phyloP scores from a whole-genome alignment of 257 asterid genomes.

The Solanum bulbocastanum region DNA sequence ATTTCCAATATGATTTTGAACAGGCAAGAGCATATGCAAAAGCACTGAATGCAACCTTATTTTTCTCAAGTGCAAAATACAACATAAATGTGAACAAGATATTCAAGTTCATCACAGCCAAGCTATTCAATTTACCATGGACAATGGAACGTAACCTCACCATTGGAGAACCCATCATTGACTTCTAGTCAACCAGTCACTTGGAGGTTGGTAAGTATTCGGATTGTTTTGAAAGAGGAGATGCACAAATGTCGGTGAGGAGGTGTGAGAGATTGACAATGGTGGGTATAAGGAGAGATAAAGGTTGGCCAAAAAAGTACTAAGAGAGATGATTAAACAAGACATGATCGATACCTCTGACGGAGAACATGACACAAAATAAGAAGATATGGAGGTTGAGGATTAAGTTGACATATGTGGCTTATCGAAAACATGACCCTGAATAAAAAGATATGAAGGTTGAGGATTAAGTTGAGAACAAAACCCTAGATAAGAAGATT shows the following conservation, averaged over 20 bases:
- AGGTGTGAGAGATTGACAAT: not conserved
- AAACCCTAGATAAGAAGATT: no score
- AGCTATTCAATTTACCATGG: slow-evolving; percentile 74
- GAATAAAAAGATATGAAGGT: no score
- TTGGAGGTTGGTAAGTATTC: slow-evolving; percentile 16
- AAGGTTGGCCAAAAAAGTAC: not conserved
- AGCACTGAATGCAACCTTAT: slow-evolving; percentile 67
- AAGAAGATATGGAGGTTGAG: not conserved
- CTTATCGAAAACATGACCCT: no score
- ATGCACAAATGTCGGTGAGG: rapidly evolving
- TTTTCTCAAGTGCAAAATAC: slow-evolving; percentile 83
- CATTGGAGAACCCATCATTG: slow-evolving; percentile 83
- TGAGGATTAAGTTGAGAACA: no score
- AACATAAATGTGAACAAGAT: slow-evolving; percentile 81
- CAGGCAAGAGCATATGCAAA: slow-evolving; percentile 81
- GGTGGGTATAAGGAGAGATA: not conserved
- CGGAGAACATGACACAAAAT: not conserved
- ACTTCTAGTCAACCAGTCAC: slow-evolving; percentile 59
- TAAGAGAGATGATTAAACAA: not conserved
- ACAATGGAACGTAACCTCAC: slow-evolving; percentile 72
- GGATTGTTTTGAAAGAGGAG: not conserved
- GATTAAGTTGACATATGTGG: not conserved
- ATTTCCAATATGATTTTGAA: not conserved
- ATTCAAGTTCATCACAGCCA: slow-evolving; percentile 80
- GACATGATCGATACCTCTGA: not conserved